Base-by-base conservation (phyloP, 768 basidiomycete species). In the Trametopsis cervina region DNA sequence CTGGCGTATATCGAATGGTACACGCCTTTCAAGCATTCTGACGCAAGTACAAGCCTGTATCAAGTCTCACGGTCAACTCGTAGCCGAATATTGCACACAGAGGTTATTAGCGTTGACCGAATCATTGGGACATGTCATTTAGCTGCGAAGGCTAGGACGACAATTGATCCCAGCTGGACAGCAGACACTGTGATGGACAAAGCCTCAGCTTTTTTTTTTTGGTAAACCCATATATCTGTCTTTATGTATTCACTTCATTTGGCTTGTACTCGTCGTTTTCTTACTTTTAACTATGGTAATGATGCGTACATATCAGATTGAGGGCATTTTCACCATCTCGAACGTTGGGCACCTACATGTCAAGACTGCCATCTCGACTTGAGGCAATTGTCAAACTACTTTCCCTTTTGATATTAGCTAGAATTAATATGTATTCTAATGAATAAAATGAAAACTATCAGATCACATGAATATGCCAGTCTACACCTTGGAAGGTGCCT, bases 1-100 rank as follows among this genome's bases (percentile, higher is more conserved):
- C 21, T 51, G 2, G 26, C 42, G 15, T 51, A 51, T 20, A 27
- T 51, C 22, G 50, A 51, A 23, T 51, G 50, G 50, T 51, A 40
- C 27, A 45, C 50, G 22, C 36, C 43, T 7, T 51, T 51, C 25
- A 13, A 13, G 20, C 27, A 27, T 3, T 27, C 38, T 4, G 49
- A 50, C 39, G 15, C 7, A 4, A 35, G 5, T 13, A 51, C 44
- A 4, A 17, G 23, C 4, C 42, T 49, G 41, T 44, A 46, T 42
- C 18, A 40, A 18, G 37, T 45, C 4, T 22, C 17, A 13, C 44
- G 50, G 2, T 51, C 50, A 15, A 45, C 35, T 23, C 43, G 38
- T 4, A 6, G 23, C 15, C n/a, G 22, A 15, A 13, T 22, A 33
- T 44, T 37, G 20, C 38, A 51, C 25, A 44, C 50, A 11, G 24